phyloP scores from a whole-genome alignment of 805 yeast species.

The Candida mattraensis region DNA sequence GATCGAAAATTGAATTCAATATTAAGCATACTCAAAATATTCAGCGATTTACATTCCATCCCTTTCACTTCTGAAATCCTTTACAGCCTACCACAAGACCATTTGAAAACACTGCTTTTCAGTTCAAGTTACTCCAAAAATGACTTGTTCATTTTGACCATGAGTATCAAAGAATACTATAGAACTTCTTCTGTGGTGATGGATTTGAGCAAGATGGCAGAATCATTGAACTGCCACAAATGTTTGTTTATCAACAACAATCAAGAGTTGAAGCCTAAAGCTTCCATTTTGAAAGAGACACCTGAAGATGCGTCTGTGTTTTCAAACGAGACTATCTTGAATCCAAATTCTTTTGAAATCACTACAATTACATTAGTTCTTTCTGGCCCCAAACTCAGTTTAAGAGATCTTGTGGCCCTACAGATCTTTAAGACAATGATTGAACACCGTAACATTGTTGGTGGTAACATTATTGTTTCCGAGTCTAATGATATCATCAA shows the following conservation, averaged over 20 bases:
- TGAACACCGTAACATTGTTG: constrained; percentile 17
- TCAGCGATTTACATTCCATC: constrained; percentile 31
- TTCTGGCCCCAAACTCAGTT: constrained; percentile 15
- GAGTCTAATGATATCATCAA: constrained; percentile 10
- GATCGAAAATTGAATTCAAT: constrained; percentile 39
- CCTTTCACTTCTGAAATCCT: constrained; percentile 34
- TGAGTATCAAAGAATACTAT: constrained; percentile 24
- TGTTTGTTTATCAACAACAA: constrained; percentile 31
- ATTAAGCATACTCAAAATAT: constrained; percentile 33
- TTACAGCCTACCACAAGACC: constrained; percentile 30
- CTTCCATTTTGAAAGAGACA: not conserved
- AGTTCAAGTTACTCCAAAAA: constrained; percentile 18
- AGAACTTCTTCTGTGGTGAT: constrained; percentile 11
- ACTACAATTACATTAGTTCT: constrained; percentile 25
- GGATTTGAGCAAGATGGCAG: constrained; percentile 17
- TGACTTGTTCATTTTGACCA: constrained; percentile 27
- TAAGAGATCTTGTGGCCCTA: constrained; percentile 25
- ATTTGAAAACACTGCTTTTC: constrained; percentile 23
- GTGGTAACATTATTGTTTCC: constrained; percentile 12
- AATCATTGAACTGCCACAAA: constrained; percentile 12
- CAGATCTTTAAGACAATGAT: constrained; percentile 26
- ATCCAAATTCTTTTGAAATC: constrained; percentile 30
- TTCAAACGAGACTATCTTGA: constrained; percentile 29
- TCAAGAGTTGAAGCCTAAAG: constrained; percentile 13
- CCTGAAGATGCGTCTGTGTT: constrained; percentile 12